These are phyloP conservation scores for Komagataella populi DNA, from an alignment of 805 yeast species.

Conservation along the genomic window DNA sequence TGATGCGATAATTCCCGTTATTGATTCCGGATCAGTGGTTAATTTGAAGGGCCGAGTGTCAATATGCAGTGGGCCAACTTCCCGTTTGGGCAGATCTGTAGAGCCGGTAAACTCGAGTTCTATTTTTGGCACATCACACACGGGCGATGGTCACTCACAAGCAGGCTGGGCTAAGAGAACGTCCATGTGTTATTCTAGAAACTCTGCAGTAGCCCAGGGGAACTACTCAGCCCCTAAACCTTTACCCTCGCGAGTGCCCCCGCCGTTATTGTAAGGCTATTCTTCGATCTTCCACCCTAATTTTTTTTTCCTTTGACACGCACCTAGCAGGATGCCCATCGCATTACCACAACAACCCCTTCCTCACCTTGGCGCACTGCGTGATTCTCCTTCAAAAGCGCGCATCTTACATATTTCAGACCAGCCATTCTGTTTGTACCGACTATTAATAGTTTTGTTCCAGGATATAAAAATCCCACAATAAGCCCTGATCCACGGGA, in stretches of 20 bases:
- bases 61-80: neutral
- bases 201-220: neutral
- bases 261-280: neutral
- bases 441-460: neutral
- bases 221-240: neutral
- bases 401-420: neutral
- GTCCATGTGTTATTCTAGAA: neutral
- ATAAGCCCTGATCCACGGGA: neutral
- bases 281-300: too few species aligned
- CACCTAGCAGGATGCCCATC: neutral
- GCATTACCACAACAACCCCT: neutral
- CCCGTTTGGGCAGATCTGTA: neutral
- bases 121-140: neutral
- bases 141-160: neutral
- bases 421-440: neutral
- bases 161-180: neutral
- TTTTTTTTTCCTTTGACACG: neutral
- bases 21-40: neutral
- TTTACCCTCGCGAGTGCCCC: neutral
- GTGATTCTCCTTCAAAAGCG: neutral
- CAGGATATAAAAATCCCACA: neutral
- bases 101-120: neutral
- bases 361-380: neutral
- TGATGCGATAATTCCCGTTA: neutral
- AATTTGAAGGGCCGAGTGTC: neutral